Evolutionary conservation across 805 yeast species (phyloP), one percentile per base, ranked within the genome.

Genomic region (Yamadazyma olivae): DNA sequence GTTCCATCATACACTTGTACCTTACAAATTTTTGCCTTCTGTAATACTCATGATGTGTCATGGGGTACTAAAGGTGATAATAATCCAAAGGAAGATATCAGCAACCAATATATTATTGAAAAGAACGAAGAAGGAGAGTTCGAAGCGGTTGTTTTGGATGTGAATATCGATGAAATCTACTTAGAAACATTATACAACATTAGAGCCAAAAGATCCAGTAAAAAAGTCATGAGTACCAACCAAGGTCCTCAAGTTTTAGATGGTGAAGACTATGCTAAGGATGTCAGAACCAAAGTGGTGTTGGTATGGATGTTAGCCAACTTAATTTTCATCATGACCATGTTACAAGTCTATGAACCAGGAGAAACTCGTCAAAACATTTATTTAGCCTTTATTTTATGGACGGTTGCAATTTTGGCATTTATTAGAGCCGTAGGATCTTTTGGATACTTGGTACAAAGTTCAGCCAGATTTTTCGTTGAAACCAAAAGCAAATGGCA

Each of bases 11-110:
- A 89, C 57, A 84, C 95, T 3, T 87, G 96, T 64, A 82, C 96
- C 2, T 68, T 91, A 39, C 97, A 91, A 62, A 89, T 93, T 40
- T 91, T 89, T 65, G 97, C 99, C 1, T 89, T 91, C 62, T 91
- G 99, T 67, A 91, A 91, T 59, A 91, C 97, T 3, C 98, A 91
- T 63, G 99, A 91, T 69, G 96, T 93, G 33, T 85, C 96, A 0
- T 91, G 99, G 99, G 99, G 99, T 62, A 91, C 99, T 2, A 91
- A 91, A 57, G 99, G 99, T 48, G 96, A 90, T 42, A 84, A 82
- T 45, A 77, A 75, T 41, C 83, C 79, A 30, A 56, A 59, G 25
- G 75, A 78, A 14, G 77, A 77, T 45, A 83, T 77, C 42, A 67
- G 82, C 24, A 90, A 95, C 32, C 81, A 85, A 30, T 95, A 95